Evolutionary conservation across 192 early-diverging fungal genomes (phyloP).

Genomic region (Rhizophagus clarus): DNA sequence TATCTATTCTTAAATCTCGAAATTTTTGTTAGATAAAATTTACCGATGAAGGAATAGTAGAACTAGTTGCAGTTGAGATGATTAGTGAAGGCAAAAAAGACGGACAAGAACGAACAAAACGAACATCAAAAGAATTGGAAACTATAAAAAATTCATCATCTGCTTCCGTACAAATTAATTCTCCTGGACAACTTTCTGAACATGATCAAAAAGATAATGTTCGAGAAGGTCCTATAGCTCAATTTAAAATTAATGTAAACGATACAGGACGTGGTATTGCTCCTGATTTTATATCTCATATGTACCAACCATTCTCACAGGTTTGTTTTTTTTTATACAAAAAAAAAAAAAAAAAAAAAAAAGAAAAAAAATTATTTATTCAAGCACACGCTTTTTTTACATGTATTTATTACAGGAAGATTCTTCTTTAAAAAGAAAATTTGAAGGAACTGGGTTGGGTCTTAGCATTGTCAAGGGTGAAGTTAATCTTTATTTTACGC

Average conservation of each 20-base stretch:
- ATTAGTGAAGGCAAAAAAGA: neutral
- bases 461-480: constrained; percentile 15
- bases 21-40: constrained; percentile 9
- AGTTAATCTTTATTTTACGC: too few species aligned
- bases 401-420: neutral
- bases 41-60: neutral
- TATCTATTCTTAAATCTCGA: neutral
- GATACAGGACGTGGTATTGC: constrained; percentile 1
- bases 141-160: neutral
- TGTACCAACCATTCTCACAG: constrained; percentile 16
- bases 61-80: neutral
- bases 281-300: neutral
- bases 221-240: neutral
- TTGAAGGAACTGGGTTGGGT: constrained; percentile 14
- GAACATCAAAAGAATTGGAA: neutral
- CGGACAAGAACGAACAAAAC: neutral
- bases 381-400: neutral
- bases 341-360: neutral
- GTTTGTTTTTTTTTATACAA: neutral
- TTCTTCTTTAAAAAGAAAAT: constrained; percentile 7
- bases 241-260: neutral
- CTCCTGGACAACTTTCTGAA: neutral
- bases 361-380: too few species aligned
- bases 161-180: neutral
- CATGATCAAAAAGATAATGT: neutral